phyloP scores from a whole-genome alignment of 2,329 filamentous ascomycete species.

The Stemphylium beticola region DNA sequence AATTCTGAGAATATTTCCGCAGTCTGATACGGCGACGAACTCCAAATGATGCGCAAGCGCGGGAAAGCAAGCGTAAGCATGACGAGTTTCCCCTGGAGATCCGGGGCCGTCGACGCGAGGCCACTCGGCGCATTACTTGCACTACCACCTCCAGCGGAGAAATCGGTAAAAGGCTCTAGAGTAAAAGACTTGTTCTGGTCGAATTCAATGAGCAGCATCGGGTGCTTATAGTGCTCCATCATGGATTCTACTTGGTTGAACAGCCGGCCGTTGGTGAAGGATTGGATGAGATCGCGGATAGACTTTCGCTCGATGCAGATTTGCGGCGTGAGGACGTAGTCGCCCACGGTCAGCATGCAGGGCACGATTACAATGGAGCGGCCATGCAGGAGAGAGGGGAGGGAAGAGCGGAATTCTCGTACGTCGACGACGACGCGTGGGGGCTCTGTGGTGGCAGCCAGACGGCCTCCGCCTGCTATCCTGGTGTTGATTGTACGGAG shows the following conservation, averaged over 20 bases:
- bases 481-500: constrained; percentile 94
- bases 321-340: constrained; percentile 89
- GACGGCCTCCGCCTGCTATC: constrained; percentile 88
- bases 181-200: constrained; percentile 98
- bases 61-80: constrained; percentile 93
- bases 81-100: constrained; percentile 90
- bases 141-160: constrained; percentile 51
- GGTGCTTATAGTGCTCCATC: constrained; percentile 87
- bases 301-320: constrained; percentile 97
- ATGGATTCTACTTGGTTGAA: constrained; percentile 93
- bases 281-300: constrained; percentile 86
- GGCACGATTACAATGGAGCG: constrained; percentile 87
- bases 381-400: constrained; percentile 90
- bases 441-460: constrained; percentile 82
- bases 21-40: constrained; percentile 92
- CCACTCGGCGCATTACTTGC: constrained; percentile 53
- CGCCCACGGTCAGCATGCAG: constrained; percentile 94
- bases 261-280: constrained; percentile 87
- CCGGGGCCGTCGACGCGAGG: constrained; percentile 61
- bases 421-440: constrained; percentile 94
- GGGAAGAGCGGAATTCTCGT: constrained; percentile 90
- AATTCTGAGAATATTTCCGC: constrained; percentile 95
- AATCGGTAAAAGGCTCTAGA: constrained; percentile 66
- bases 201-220: constrained; percentile 96
- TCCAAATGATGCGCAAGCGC: constrained; percentile 83